A percentile compares a stretch with the other conserved stretches of the same genome.
Evolutionary conservation across 139 green algal genomes (phyloP).

Genomic region (Chlamydomonas eustigma): DNA sequence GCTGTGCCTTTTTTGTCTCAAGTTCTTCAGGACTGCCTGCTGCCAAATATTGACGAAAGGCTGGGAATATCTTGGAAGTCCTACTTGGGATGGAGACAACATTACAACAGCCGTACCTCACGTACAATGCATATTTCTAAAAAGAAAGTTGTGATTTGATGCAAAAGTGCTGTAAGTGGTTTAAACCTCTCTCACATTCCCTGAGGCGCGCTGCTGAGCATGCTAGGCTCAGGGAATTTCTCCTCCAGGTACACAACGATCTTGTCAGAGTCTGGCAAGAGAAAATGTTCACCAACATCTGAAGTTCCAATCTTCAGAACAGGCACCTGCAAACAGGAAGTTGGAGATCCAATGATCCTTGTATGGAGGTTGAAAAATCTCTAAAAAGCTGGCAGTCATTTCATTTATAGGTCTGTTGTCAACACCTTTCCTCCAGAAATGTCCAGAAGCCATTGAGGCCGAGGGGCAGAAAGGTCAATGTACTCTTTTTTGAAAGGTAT

Average conservation of each 20-base stretch:
- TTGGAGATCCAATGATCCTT: not conserved
- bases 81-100: not conserved
- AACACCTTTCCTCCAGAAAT: not conserved
- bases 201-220: not conserved
- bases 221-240: conserved; percentile 7
- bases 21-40: not conserved
- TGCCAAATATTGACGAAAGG: not conserved
- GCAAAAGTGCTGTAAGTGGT: not conserved
- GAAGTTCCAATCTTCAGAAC: conserved; percentile 3
- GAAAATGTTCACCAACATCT: not conserved
- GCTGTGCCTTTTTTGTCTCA: not conserved
- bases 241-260: conserved; percentile 12
- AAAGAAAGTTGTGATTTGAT: not conserved
- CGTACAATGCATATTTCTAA: not conserved
- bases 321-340: not conserved
- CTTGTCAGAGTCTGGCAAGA: conserved; percentile 7
- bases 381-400: not conserved
- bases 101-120: not conserved
- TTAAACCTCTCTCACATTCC: not conserved
- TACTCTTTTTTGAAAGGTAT: conserved; percentile 4
- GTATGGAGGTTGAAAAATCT: not conserved
- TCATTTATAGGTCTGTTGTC: not conserved
- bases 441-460: conserved; percentile 1
- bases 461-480: conserved; percentile 4
- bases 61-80: not conserved